phyloP scores from a whole-genome alignment of 306 rosid genomes.

The Macrotyloma uniflorum region DNA sequence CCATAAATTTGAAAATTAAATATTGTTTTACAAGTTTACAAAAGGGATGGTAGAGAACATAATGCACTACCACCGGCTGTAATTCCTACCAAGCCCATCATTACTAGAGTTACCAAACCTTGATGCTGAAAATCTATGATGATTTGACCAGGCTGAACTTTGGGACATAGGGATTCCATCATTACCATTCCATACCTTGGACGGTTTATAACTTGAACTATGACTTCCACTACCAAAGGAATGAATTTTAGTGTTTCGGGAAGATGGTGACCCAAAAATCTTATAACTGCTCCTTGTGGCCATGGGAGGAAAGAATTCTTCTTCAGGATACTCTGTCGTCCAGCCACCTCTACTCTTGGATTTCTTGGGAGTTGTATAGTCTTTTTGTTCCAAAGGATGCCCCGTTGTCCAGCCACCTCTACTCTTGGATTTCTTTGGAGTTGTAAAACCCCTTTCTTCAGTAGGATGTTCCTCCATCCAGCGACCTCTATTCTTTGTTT shows the following conservation, averaged over 20 bases:
- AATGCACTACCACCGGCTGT: conserved; percentile 58
- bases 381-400: conserved; percentile 50
- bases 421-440: conserved; percentile 41
- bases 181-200: conserved; percentile 38
- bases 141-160: conserved; percentile 36
- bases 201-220: conserved; percentile 42
- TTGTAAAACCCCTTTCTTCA: conserved; percentile 37
- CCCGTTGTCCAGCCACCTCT: conserved; percentile 57
- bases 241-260: conserved; percentile 35
- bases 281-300: conserved; percentile 44
- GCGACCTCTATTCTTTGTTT: conserved; percentile 55
- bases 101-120: conserved; percentile 57
- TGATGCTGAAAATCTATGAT: conserved; percentile 52
- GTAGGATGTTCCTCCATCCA: conserved; percentile 54
- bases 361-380: conserved; percentile 37
- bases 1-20: neutral
- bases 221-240: conserved; percentile 43
- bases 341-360: conserved; percentile 52
- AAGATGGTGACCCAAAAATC: conserved; percentile 52
- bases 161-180: conserved; percentile 49
- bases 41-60: neutral
- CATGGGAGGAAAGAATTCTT: conserved; percentile 49
- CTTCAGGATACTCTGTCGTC: conserved; percentile 48
- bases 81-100: conserved; percentile 50
- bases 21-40: conserved; percentile 26